Evolutionary conservation across 768 basidiomycete species (phyloP).

Genomic region (Panus rudis): DNA sequence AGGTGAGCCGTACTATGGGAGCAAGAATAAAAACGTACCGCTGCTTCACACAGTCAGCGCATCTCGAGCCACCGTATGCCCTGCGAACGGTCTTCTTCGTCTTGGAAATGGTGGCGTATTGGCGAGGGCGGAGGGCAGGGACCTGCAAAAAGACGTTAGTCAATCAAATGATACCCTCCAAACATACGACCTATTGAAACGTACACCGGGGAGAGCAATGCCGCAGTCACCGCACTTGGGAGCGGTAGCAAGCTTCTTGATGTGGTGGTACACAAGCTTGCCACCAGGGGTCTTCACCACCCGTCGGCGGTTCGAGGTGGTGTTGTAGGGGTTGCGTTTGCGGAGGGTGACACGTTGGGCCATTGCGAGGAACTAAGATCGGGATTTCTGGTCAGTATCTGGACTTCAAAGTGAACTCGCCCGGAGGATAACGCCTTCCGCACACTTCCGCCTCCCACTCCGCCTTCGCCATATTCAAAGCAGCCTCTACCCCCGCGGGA

Average conservation of each 20-base stretch:
- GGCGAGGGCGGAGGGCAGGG: conserved; percentile 90
- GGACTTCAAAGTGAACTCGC: not conserved
- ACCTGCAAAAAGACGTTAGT: conserved; percentile 41
- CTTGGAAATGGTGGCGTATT: conserved; percentile 95
- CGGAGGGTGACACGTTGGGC: conserved; percentile 99
- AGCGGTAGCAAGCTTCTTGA: conserved; percentile 86
- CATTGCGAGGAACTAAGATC: conserved; percentile 44
- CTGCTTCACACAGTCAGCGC: conserved; percentile 91
- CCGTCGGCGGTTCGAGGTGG: conserved; percentile 90
- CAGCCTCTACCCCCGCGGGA: too few species aligned
- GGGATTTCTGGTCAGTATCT: not conserved
- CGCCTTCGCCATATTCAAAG: too few species aligned
- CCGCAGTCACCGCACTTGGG: conserved; percentile 99
- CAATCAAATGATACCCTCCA: conserved; percentile 1
- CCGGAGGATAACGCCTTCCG: too few species aligned
- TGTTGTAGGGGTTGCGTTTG: conserved; percentile 98
- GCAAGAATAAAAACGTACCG: conserved; percentile 47
- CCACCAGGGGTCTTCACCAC: conserved; percentile 98
- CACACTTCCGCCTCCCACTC: too few species aligned
- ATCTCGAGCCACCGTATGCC: conserved; percentile 97
- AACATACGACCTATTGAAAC: conserved; percentile 24
- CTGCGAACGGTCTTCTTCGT: conserved; percentile 94
- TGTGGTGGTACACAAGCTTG: conserved; percentile 94
- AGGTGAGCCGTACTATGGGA: conserved; percentile 2
- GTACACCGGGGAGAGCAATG: conserved; percentile 85